Evolutionary conservation across 108 stramenopile species (phyloP).

Genomic region (Nitzschia sp.): DNA sequence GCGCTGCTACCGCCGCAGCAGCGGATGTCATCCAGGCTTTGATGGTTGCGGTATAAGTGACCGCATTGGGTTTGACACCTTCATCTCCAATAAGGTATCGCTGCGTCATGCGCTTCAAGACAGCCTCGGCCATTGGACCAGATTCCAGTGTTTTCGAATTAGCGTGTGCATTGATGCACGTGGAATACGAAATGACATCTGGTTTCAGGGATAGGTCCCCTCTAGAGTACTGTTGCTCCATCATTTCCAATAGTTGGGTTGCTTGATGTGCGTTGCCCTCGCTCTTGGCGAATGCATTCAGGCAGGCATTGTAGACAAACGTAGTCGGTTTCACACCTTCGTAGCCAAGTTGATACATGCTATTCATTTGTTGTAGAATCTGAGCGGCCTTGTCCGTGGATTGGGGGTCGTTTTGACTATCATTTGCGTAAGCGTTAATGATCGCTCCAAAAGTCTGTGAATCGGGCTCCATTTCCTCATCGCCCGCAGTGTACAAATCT

Average conservation of each 20-base stretch:
- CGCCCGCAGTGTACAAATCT: constrained; percentile 36
- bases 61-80: constrained; percentile 53
- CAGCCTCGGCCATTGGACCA: constrained; percentile 51
- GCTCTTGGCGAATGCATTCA: constrained; percentile 49
- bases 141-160: constrained; percentile 44
- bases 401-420: neutral
- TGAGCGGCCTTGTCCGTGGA: constrained; percentile 15
- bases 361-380: constrained; percentile 10
- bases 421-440: constrained; percentile 46
- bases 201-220: constrained; percentile 17
- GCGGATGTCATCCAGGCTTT: constrained; percentile 76
- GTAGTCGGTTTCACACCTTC: neutral
- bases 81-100: constrained; percentile 36
- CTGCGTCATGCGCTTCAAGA: constrained; percentile 48
- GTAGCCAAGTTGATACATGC: constrained; percentile 4
- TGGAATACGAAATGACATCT: constrained; percentile 67
- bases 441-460: constrained; percentile 61
- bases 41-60: constrained; percentile 74
- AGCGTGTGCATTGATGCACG: constrained; percentile 63
- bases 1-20: constrained; percentile 42
- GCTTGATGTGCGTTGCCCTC: constrained; percentile 66
- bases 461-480: constrained; percentile 57
- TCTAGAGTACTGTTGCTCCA: constrained; percentile 56
- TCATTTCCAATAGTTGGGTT: constrained; percentile 48
- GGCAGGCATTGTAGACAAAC: constrained; percentile 26